These are phyloP conservation scores for Helminthosporium solani DNA, from an alignment of 2,329 filamentous ascomycete genomes.

Conservation along the genomic window DNA sequence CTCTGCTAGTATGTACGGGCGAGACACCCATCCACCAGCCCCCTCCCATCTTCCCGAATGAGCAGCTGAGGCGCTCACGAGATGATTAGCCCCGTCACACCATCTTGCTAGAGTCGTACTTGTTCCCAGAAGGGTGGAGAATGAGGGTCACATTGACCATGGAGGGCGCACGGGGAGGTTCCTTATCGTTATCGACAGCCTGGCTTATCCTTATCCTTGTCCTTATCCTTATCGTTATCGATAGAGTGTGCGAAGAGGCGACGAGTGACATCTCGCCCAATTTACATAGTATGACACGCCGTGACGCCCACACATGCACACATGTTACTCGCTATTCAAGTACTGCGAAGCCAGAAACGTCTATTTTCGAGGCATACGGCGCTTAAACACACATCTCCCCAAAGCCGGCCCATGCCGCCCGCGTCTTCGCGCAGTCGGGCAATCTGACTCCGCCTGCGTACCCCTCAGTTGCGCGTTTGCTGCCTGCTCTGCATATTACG, in stretches of 20 bases:
- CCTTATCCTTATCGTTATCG: conserved; percentile 32
- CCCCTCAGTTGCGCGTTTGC: neutral
- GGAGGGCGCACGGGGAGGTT: conserved; percentile 2
- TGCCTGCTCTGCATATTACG: conserved; percentile 7
- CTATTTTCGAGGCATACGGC: neutral
- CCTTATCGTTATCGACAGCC: conserved; percentile 35
- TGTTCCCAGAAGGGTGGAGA: neutral
- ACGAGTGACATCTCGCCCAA: neutral
- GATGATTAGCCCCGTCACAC: conserved; percentile 27
- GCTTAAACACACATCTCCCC: neutral
- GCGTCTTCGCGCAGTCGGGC: neutral
- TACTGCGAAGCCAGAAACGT: too few species aligned
- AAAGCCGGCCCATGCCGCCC: conserved; percentile 1
- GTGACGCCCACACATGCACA: neutral
- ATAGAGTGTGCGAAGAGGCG: conserved; percentile 7
- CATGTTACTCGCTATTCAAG: neutral
- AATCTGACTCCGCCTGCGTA: neutral
- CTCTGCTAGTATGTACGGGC: too few species aligned
- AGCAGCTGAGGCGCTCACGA: conserved; percentile 32
- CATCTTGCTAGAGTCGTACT: conserved; percentile 16
- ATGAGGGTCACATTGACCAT: conserved; percentile 19
- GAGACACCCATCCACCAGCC: conserved; percentile 10
- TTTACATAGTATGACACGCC: neutral
- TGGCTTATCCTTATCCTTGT: too few species aligned
- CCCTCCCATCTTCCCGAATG: conserved; percentile 11